phyloP scores from a whole-genome alignment of 306 rosid species.

The Corylus heterophylla region DNA sequence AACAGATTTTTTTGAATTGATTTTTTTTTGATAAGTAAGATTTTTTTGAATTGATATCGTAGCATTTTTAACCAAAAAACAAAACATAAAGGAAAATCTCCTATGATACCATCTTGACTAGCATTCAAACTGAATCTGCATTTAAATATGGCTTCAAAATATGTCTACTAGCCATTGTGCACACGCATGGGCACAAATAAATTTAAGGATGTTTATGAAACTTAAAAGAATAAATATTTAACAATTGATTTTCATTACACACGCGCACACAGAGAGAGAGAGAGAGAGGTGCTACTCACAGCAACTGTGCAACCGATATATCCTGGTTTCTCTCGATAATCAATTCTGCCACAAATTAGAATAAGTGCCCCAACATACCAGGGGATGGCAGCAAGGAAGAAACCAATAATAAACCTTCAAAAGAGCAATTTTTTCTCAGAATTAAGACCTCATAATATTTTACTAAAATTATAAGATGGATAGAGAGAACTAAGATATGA shows the following conservation, averaged over 20 bases:
- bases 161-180: neutral
- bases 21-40: too few relatives aligned
- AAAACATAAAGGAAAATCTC: neutral
- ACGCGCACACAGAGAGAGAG: neutral
- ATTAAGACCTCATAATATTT: slow-evolving; percentile 14
- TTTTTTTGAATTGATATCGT: neutral
- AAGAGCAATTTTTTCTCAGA: slow-evolving; percentile 16
- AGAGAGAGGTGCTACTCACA: slow-evolving; percentile 56
- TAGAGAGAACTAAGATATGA: slow-evolving; percentile 7
- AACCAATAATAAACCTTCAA: slow-evolving; percentile 89
- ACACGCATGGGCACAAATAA: neutral
- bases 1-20: neutral
- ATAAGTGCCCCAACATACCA: slow-evolving; percentile 83
- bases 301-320: slow-evolving; percentile 74
- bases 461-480: neutral
- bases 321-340: slow-evolving; percentile 88
- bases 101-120: neutral
- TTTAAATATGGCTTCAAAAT: neutral
- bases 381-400: slow-evolving; percentile 70
- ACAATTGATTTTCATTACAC: neutral
- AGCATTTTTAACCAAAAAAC: neutral
- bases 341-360: slow-evolving; percentile 61
- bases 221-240: neutral
- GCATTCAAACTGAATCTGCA: neutral
- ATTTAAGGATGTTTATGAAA: neutral